phyloP scores from a whole-genome alignment of 2,329 filamentous ascomycete genomes.

The Scedosporium dehoogii region DNA sequence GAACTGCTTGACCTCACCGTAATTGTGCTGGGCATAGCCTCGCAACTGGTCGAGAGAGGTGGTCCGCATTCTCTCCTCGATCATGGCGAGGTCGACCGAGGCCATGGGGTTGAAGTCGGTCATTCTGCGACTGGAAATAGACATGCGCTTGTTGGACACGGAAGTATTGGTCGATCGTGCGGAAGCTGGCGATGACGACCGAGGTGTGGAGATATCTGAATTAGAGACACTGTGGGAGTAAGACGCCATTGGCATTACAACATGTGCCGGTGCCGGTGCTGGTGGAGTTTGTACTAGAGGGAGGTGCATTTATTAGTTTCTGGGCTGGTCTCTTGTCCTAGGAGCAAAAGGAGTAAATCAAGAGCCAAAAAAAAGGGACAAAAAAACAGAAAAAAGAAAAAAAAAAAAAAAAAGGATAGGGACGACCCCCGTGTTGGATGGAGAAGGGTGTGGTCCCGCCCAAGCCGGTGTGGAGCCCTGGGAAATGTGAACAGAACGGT shows the following conservation, averaged over 20 bases:
- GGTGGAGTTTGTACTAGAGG: background rate
- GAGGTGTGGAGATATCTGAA: constrained; percentile 44
- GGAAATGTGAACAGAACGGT: background rate
- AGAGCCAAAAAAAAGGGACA: background rate
- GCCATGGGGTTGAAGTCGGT: constrained; percentile 46
- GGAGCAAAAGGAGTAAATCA: background rate
- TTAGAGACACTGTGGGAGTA: constrained; percentile 32
- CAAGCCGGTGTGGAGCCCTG: background rate
- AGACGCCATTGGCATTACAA: constrained; percentile 6
- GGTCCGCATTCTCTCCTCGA: constrained; percentile 52
- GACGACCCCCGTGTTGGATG: background rate
- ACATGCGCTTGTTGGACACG: constrained; percentile 41
- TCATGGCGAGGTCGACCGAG: constrained; percentile 43
- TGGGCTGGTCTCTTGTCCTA: background rate
- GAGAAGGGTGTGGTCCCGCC: background rate
- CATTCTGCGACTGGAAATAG: constrained; percentile 39
- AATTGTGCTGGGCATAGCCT: constrained; percentile 49
- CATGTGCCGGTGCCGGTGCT: background rate
- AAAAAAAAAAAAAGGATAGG: background rate
- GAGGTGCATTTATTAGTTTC: constrained; percentile 1
- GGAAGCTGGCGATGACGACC: constrained; percentile 39
- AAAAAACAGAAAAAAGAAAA: background rate
- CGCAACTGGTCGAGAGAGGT: constrained; percentile 49
- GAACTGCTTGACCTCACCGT: constrained; percentile 44
- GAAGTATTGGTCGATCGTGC: constrained; percentile 40